Evolutionary conservation across 1,139 yeast genomes (phyloP), one percentile per base, ranked within the genome.

Genomic region (Candida sanyaensis): DNA sequence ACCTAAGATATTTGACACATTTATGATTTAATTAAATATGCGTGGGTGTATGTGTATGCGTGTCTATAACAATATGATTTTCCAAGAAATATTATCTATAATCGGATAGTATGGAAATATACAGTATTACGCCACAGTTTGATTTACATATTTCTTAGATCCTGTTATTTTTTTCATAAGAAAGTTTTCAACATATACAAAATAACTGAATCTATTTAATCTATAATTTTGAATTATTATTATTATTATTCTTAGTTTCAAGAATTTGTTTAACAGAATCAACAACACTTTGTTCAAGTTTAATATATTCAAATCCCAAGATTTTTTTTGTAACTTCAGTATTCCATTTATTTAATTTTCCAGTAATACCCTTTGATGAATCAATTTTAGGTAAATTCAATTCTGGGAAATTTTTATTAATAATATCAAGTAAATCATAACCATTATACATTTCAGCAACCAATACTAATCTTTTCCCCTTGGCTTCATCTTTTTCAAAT

Each of bases 281-380:
- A 41, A 55, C 57, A 9, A 75, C 62, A 12, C 71, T 59, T 39
- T 63, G 51, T 42, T 71, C 69, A 45, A 76, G 57, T n/a, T 62
- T 54, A 36, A 61, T 64, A 57, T 68, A 75, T n/a, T 66, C 59
- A 37, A 69, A 59, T 1, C 75, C 77, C 38, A 75, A 58, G 42
- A 64, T 54, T 37, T 59, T 46, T 45, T 53, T 55, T 7, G 78
- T 73, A 44, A 55, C 56, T 4, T 60, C 50, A 46, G 63, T 65
- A 46, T 68, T 71, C 39, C 39, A 41, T 11, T 21, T 33, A n/a
- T 33, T n/a, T 4, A 13, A 9, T 13, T n/a, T 33, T 10, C 23
- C 31, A 13, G 11, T 12, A 10, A 32, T 28, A 10, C 34, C 38
- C 53, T 38, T 40, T 9, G 24, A 12, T 33, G 46, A 33, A 43